These are phyloP conservation scores for Trematosphaeria pertusa DNA, from an alignment of 2,329 filamentous ascomycete genomes.

Conservation along the genomic window DNA sequence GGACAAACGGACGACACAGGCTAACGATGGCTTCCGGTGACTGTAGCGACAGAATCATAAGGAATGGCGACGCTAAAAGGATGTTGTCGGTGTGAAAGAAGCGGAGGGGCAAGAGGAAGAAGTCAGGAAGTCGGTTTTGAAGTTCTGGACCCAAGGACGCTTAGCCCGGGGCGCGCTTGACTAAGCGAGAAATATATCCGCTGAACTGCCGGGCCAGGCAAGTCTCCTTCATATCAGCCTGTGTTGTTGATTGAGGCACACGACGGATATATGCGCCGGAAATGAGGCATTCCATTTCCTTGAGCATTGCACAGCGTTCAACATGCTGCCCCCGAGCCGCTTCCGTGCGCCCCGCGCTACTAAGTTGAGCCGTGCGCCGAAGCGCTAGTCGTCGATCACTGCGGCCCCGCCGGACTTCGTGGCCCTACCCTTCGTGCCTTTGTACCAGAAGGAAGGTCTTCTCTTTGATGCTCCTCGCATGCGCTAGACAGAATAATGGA, in stretches of 20 bases:
- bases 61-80: constrained; percentile 2
- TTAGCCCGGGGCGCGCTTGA: constrained; percentile 13
- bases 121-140: constrained; percentile 11
- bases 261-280: constrained; percentile 7
- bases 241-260: constrained; percentile 2
- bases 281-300: background rate
- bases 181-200: constrained; percentile 22
- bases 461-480: too few species aligned
- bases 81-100: constrained; percentile 10
- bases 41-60: constrained; percentile 19
- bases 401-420: too few species aligned
- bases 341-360: too few species aligned
- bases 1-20: constrained; percentile 22
- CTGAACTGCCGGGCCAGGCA: constrained; percentile 14
- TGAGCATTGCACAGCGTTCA: background rate
- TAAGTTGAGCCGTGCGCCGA: too few species aligned
- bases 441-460: too few species aligned
- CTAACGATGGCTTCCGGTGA: constrained; percentile 21
- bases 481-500: too few species aligned
- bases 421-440: too few species aligned
- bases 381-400: too few species aligned
- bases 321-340: too few species aligned
- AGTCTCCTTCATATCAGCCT: constrained; percentile 18
- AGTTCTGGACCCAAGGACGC: constrained; percentile 6
- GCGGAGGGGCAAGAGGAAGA: constrained; percentile 2